Conservation (phyloP, 129 eudicot species). For the Pseudognaphalium luteoalbum region DNA sequence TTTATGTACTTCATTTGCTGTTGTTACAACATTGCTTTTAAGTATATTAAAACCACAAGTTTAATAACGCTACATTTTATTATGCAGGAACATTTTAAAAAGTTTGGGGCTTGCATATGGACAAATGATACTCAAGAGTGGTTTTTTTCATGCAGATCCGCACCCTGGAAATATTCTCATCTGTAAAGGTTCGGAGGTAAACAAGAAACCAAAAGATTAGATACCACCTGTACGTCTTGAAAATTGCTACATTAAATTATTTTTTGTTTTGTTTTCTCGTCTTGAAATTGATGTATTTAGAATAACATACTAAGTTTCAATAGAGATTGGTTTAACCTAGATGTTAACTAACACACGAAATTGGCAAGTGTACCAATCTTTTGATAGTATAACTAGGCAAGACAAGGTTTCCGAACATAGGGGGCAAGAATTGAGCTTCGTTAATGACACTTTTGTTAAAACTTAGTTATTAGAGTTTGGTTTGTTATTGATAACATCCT, state of each 20-base stretch:
- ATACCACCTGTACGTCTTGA: not conserved
- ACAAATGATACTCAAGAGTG: conserved; percentile 97
- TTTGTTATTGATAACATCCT: too few species aligned
- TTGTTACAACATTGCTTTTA: not conserved
- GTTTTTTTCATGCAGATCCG: conserved; percentile 98
- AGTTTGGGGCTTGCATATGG: conserved; percentile 91
- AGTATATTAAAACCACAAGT: not conserved
- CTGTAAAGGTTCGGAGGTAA: conserved; percentile 86
- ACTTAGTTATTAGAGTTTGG: too few species aligned
- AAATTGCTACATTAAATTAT: not conserved
- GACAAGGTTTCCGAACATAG: not conserved
- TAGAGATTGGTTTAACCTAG: too few species aligned
- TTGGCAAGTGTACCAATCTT: not conserved
- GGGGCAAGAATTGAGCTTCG: not conserved
- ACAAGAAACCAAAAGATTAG: not conserved
- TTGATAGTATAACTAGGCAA: not conserved
- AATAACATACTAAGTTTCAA: not conserved
- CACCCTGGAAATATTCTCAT: conserved; percentile 98
- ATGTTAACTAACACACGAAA: not conserved
- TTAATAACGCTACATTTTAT: conserved; percentile 6
- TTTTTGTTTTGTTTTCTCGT: not conserved
- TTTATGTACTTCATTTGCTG: not conserved
- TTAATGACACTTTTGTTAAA: too few species aligned
- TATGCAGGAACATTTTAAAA: conserved; percentile 78
- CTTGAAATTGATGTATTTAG: not conserved